These are phyloP conservation scores for Triticum turgidum DNA, from an alignment of 176 grass and related monocot species.

Conservation along the genomic window DNA sequence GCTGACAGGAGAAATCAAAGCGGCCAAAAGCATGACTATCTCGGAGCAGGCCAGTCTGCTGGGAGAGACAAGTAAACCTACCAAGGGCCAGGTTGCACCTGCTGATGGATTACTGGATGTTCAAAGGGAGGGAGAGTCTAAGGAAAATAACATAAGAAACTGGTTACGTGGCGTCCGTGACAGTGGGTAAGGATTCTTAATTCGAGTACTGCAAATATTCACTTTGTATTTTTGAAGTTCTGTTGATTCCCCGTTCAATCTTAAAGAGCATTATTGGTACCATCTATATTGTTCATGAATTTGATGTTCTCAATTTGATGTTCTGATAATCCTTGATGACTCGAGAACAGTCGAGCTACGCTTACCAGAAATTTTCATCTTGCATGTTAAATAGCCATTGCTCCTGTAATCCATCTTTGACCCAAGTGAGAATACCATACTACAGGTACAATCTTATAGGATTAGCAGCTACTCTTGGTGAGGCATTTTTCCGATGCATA, in stretches of 20 bases:
- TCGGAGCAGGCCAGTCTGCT: slow-evolving; percentile 86
- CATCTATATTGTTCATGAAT: background rate
- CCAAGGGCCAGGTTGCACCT: slow-evolving; percentile 56
- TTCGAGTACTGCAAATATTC: background rate
- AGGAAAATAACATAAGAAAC: slow-evolving; percentile 88
- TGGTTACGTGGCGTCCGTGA: slow-evolving; percentile 95
- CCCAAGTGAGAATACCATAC: slow-evolving; percentile 21
- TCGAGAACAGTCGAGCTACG: background rate
- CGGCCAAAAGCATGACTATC: slow-evolving; percentile 79
- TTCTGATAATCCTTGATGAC: background rate
- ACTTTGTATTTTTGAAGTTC: background rate
- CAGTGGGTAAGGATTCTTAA: slow-evolving; percentile 70
- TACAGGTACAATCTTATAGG: slow-evolving; percentile 95
- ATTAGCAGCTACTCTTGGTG: slow-evolving; percentile 77
- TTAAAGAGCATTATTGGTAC: background rate
- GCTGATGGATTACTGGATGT: slow-evolving; percentile 67
- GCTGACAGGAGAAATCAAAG: slow-evolving; percentile 64
- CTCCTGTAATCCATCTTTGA: slow-evolving; percentile 29
- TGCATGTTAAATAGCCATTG: slow-evolving; percentile 16
- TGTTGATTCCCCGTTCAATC: background rate
- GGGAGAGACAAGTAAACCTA: slow-evolving; percentile 76
- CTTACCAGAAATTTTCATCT: slow-evolving; percentile 8
- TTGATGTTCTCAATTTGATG: slow-evolving; percentile 15
- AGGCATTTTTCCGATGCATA: slow-evolving; percentile 69
- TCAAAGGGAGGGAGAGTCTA: slow-evolving; percentile 75